Percentiles rank a stretch among this genome's conserved stretches.
These are phyloP conservation scores for Ustilago cynodontis DNA, from an alignment of 1,284 basidiomycete species.

Conservation along the genomic window DNA sequence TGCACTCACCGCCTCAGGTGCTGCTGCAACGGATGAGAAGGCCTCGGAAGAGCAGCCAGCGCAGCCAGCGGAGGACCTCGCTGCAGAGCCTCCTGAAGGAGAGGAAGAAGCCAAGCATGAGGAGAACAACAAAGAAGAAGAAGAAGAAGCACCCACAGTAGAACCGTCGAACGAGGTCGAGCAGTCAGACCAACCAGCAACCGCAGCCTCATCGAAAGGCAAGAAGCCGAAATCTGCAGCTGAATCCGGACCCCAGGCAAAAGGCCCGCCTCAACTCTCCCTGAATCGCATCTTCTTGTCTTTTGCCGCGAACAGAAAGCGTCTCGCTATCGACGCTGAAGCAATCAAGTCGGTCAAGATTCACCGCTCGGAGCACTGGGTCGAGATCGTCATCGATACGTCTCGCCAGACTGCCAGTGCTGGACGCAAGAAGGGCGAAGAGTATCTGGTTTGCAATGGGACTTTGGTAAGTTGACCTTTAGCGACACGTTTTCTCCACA, in stretches of 20 bases:
- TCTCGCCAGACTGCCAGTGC: conserved; percentile 3
- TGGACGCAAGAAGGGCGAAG: conserved; percentile 72
- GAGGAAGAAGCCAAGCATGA: neutral
- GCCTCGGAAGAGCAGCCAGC: neutral
- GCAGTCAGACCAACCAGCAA: neutral
- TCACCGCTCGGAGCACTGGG: conserved; percentile 82
- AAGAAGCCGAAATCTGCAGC: conserved; percentile 1
- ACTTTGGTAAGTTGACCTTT: conserved; percentile 72
- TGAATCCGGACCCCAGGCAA: conserved; percentile 5
- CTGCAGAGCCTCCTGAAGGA: neutral
- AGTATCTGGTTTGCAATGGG: conserved; percentile 75
- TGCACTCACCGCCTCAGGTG: neutral
- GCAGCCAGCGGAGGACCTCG: neutral
- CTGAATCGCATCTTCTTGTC: conserved; percentile 82
- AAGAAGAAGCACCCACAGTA: neutral
- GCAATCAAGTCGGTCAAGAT: conserved; percentile 85
- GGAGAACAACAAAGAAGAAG: neutral
- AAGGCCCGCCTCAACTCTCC: conserved; percentile 68
- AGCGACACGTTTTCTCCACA: neutral
- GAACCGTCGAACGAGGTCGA: neutral
- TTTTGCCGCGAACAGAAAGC: conserved; percentile 86
- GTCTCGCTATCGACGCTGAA: conserved; percentile 88
- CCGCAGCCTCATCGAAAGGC: neutral
- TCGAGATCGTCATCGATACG: conserved; percentile 79
- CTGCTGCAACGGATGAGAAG: neutral